Evolutionary conservation across 257 asterid species (phyloP).

Genomic region (Phtheirospermum japonicum): DNA sequence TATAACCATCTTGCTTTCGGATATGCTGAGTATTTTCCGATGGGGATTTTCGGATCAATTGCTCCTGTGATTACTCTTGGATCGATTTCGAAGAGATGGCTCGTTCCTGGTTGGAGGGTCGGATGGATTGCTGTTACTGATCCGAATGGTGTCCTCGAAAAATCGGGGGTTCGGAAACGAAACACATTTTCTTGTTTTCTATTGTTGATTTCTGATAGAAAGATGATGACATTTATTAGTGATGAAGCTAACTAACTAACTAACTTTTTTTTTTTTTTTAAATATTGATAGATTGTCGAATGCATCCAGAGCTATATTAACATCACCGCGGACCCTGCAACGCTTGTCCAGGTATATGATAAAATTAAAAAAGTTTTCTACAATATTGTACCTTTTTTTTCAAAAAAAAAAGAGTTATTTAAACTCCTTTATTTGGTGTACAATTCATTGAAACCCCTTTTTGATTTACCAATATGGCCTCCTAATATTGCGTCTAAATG

Average conservation of each 20-base stretch:
- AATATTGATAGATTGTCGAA: constrained; percentile 43
- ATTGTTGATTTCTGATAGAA: not conserved
- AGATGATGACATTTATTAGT: not conserved
- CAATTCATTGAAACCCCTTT: too few species aligned
- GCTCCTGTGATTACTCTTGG: constrained; percentile 60
- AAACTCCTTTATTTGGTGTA: too few species aligned
- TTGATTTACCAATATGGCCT: too few species aligned
- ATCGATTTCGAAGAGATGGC: constrained; percentile 71
- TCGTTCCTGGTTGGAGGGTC: constrained; percentile 71
- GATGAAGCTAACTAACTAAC: not conserved
- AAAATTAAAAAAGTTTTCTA: too few species aligned
- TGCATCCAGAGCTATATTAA: constrained; percentile 47
- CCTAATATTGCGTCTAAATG: too few species aligned
- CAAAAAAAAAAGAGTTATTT: too few species aligned
- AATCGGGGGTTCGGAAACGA: constrained; percentile 42
- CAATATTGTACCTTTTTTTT: too few species aligned
- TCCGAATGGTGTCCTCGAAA: constrained; percentile 53
- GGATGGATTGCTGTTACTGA: constrained; percentile 68
- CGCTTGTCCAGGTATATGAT: constrained; percentile 43
- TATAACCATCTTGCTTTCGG: constrained; percentile 63
- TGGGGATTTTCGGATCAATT: constrained; percentile 48
- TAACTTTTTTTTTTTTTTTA: not conserved
- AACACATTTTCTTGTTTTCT: too few species aligned
- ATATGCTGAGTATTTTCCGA: constrained; percentile 42
- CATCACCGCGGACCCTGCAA: constrained; percentile 45